Evolutionary conservation across 768 basidiomycete species (phyloP), one percentile per base, ranked within the genome.

Genomic region (Coprinopsis cinerea): DNA sequence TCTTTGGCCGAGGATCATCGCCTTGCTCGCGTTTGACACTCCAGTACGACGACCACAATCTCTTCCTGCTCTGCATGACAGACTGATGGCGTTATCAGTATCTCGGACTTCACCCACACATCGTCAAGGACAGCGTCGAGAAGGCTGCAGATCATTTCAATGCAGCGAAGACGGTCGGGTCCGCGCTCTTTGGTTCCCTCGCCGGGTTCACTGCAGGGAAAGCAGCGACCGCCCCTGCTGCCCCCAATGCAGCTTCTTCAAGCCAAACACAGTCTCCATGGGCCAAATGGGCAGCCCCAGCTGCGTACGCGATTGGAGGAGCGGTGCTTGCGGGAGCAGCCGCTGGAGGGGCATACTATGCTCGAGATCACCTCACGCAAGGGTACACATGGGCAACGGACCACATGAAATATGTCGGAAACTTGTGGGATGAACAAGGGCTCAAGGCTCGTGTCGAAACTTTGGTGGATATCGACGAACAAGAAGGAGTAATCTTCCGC

Each of bases 401-500:
- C 57, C 93, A 97, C 63, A 79, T 96, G 81, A 87, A 85, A 60
- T 97, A 86, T 64, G 83, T 94, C 7, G 81, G 87, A 36, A 88
- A 75, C 56, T 67, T 96, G 25, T 95, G 92, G 93, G 83, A 94
- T 57, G 80, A 83, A 56, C 72, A 74, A 18, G 71, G 68, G 9
- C 69, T 93, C 66, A 72, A 73, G 32, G 66, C 61, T 50, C 75
- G 93, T 18, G 58, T 95, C 46, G 78, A 83, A 23, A 70, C 69
- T 24, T 64, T 96, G 44, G 65, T 86, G 37, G 71, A 74, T 43
- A 71, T 83, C 37, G 81, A 88, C 48, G 68, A 78, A 44, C 66
- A 76, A 40, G 69, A 79, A 54, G 82, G 85, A 1, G 77, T 93
- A 24, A 44, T 78, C 6, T 93, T 92, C 65, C 74, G 81, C 59